A percentile compares a stretch with the other conserved stretches of the same genome.
These are phyloP conservation scores for Tetrahymena elliotti DNA, from an alignment of 73 alveolate species.

Conservation along the genomic window DNA sequence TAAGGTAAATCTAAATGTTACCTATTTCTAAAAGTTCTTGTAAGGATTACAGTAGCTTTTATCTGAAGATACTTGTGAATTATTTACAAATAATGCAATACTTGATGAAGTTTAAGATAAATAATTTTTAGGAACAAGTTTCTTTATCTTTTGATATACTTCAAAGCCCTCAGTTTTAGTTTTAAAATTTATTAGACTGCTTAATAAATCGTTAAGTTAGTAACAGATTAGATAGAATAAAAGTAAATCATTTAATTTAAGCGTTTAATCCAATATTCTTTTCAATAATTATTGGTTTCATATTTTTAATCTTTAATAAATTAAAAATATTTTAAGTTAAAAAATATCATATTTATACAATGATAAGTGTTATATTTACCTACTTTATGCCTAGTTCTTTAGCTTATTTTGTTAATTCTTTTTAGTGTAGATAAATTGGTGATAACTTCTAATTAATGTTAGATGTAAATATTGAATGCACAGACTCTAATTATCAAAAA, in stretches of 20 bases:
- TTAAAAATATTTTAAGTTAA: not conserved
- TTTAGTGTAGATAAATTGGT: not conserved
- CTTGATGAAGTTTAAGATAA: not conserved
- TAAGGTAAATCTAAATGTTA: not conserved
- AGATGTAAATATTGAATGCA: not conserved
- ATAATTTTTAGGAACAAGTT: not conserved
- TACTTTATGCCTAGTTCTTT: not conserved
- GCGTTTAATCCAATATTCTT: not conserved
- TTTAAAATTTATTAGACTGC: not conserved
- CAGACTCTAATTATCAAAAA: not conserved
- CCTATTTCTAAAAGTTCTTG: not conserved
- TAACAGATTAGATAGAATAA: not conserved
- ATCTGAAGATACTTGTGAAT: not conserved
- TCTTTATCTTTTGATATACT: not conserved
- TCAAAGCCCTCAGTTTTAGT: not conserved
- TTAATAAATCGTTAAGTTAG: not conserved
- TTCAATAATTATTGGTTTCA: not conserved
- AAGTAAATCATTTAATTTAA: not conserved
- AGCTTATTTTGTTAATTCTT: not conserved
- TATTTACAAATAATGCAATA: not conserved
- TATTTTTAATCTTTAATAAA: not conserved
- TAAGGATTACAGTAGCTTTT: not conserved
- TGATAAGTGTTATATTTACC: not conserved
- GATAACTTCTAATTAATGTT: not conserved
- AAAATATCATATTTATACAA: not conserved